Evolutionary conservation across 495 filamentous ascomycete genomes (phyloP), one percentile per base, ranked within the genome.

Genomic region (Xylaria cubensis): DNA sequence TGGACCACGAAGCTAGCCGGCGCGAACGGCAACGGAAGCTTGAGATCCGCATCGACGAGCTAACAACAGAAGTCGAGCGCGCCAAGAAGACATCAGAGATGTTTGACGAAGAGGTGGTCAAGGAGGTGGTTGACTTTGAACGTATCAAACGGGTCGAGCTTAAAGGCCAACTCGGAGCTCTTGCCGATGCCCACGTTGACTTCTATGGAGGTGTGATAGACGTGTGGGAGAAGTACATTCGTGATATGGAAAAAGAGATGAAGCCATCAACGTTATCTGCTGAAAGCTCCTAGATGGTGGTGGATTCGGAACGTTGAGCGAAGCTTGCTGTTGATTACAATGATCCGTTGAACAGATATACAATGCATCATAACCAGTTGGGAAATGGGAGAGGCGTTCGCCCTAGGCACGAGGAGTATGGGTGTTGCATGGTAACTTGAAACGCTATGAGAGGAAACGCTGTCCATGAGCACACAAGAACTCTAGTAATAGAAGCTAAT

Each of bases 71-170:
- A 78, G 94, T 96, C 1, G 96, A 98, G 78, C 87, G 89, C 3
- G 93, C 97, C 42, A 93, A 92, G 81, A 91, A 88, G 71, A 90
- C 90, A 15, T 92, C 90, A 1, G 94, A 98, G 76, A 90, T 89
- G 76, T 98, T 98, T 73, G 96, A 97, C 80, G 94, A 97, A 75
- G 93, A 98, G 82, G 94, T 97, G 29, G 90, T 98, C 9, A 91
- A 91, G 63, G 96, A 99, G 84, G 93, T 97, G 2, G 89, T 86
- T 17, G 95, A 97, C 79, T 99, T 99, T 79, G 96, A 98, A 83
- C 88, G 94, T 55, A 97, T 98, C 87, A 99, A 99, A 83, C 89
- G 92, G 36, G 86, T 92, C 66, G 96, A 99, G 85, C 95, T 99
- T 80, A 93, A 93, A 76, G 89, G 92, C 74, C 94, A 94, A 64